Evolutionary conservation across 1,284 basidiomycete species (phyloP), one percentile per base, ranked within the genome.

Genomic region (Ustilago curta): DNA sequence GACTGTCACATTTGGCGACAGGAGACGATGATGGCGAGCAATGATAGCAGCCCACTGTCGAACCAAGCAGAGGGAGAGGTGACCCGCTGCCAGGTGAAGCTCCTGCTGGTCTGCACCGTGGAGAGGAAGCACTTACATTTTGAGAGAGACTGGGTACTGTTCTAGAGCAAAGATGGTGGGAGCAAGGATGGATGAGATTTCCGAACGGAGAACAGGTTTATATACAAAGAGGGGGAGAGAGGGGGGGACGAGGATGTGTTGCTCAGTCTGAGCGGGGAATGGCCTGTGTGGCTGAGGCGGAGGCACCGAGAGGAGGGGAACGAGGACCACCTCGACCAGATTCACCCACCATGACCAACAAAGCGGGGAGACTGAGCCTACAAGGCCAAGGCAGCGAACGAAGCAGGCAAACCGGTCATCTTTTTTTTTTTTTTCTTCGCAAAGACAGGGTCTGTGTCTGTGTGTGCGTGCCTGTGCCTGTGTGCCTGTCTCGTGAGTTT

Each of bases 71-170:
- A 37, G 35, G 14, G 11, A 37, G 12, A 16, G 35, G 35, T 37
- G 35, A 7, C 27, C 7, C 4, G 27, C 27, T 27, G 27, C 4
- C 27, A 4, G 27, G 27, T 27, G 12, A 1, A 16, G 25, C n/a
- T 45, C 5, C 23, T 45, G 23, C 6, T 42, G 19, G 40, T 27
- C 12, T 45, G 23, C 31, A 25, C 8, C 12, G 39, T 32, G 29
- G 5, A 37, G 35, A 37, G 35, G 35, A 16, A 4, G 12, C 2
- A 68, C 65, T 68, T 68, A 68, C 65, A 68, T 68, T 43, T 44
- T 68, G 65, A 58, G 31, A 44, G 21, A 19, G 44, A 18, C 16
- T 19, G 42, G 57, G 43, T 11, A 31, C 23, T 39, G 9, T 39
- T 21, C 14, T 23, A 37, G 32, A 21, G 35, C 4, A 23, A 5